Evolutionary conservation across 306 rosid genomes (phyloP).

Genomic region (Cicer arietinum): DNA sequence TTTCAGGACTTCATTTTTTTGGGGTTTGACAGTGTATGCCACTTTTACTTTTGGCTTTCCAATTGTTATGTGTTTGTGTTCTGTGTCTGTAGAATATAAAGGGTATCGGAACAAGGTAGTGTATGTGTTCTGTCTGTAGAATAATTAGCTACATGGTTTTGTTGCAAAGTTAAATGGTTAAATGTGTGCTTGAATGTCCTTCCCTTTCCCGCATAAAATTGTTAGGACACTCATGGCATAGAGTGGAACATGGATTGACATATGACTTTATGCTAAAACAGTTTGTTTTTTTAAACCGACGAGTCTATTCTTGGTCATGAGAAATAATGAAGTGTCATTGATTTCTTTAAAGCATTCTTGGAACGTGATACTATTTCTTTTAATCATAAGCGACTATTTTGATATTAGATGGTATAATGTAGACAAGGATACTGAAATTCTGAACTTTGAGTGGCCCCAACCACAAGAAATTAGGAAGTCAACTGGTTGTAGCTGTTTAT

Average conservation of each 20-base stretch:
- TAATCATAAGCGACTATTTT: too few species aligned
- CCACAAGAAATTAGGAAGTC: background rate
- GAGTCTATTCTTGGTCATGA: background rate
- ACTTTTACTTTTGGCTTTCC: background rate
- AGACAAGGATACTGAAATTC: background rate
- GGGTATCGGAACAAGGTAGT: background rate
- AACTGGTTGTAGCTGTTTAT: background rate
- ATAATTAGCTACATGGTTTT: background rate
- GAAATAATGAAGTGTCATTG: background rate
- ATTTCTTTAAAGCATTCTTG: background rate
- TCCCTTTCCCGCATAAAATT: background rate
- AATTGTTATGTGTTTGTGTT: background rate
- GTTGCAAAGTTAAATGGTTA: background rate
- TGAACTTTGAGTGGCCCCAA: background rate
- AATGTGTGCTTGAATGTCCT: background rate
- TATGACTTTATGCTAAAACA: background rate
- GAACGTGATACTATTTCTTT: background rate
- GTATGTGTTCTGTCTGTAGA: background rate
- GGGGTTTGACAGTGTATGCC: background rate
- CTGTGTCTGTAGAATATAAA: background rate
- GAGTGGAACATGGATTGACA: background rate
- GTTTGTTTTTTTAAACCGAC: background rate
- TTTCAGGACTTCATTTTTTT: background rate
- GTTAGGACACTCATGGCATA: background rate
- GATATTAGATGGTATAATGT: too few species aligned